phyloP scores from a whole-genome alignment of 2,329 filamentous ascomycete species.

The Scytalidium lignicola region DNA sequence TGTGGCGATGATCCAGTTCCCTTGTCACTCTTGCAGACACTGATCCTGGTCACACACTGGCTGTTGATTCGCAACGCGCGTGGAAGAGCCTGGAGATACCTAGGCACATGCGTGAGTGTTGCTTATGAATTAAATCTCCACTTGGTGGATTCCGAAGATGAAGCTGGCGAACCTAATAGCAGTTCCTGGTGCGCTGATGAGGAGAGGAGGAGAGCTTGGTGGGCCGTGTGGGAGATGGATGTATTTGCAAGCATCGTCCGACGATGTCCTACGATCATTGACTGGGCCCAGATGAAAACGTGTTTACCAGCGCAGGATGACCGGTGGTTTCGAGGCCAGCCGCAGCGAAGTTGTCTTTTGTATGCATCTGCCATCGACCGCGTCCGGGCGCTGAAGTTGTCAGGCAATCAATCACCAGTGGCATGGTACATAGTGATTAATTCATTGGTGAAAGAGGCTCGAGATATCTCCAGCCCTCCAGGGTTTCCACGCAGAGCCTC shows the following conservation, averaged over 20 bases:
- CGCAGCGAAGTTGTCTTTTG: conserved; percentile 26
- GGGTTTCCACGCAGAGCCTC: conserved; percentile 3
- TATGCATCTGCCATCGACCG: conserved; percentile 22
- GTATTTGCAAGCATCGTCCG: conserved; percentile 34
- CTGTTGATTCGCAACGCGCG: conserved; percentile 30
- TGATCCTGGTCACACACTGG: conserved; percentile 28
- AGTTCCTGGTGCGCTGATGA: conserved; percentile 26
- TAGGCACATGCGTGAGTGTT: conserved; percentile 19
- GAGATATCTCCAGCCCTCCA: not conserved
- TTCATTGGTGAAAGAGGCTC: conserved; percentile 29
- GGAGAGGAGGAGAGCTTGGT: conserved; percentile 33
- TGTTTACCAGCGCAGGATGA: conserved; percentile 30
- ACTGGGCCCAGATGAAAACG: conserved; percentile 30
- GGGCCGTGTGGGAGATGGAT: conserved; percentile 38
- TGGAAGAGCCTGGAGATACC: conserved; percentile 29
- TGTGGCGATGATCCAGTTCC: conserved; percentile 26
- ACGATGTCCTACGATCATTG: conserved; percentile 30
- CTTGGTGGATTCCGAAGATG: conserved; percentile 6
- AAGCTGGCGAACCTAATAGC: conserved; percentile 6
- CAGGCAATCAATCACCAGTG: conserved; percentile 27
- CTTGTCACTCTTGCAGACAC: conserved; percentile 30
- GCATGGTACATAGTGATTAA: conserved; percentile 36
- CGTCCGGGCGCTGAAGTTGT: conserved; percentile 26
- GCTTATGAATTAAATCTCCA: conserved; percentile 3
- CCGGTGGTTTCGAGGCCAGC: conserved; percentile 26